Base-by-base conservation (phyloP, 208 protist species). In the Herpetomonas samuelpessoai region DNA sequence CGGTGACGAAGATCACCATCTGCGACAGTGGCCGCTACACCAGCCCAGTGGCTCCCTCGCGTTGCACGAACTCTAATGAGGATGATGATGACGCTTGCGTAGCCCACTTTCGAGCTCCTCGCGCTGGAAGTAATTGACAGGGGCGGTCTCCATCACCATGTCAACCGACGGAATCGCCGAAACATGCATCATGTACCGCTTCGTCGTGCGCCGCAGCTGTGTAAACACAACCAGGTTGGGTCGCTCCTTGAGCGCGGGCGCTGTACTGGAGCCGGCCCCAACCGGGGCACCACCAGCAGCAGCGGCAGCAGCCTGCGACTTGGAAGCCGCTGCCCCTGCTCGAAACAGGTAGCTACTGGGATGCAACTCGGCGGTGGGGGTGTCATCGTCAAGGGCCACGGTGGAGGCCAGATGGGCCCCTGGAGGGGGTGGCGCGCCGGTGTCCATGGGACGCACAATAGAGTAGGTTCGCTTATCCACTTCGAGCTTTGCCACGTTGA, bases 141-240 rank as follows among this genome's bases (percentile, higher is more conserved):
- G 90, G 1, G 90, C 82, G 25, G 53, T 58, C 57, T 75, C 58
- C 29, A 96, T 27, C 1, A 92, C 78, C 81, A 74, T 82, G 28
- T 92, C 83, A 3, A 63, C 49, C 6, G 78, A 81, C 19, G 68
- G 50, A 47, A 96, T 68, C n/a, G 87, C 86, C 18, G 77, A 86
- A n/a, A 92, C 63, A 64, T 96, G 86, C 45, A 86, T 86, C 90
- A 96, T 96, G 62, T 81, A 96, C 0, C 86, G 85, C 64, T 87
- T 90, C 22, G 68, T 88, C 6, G 90, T 93, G 63, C 71, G 86
- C 0, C 90, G 82, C 57, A 96, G 77, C 65, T 91, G 79, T 21
- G 81, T 87, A 59, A 93, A 96, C 19, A 96, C 79, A 3, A 96
- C 79, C 30, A 96, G 77, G 6, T 59, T 35, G 10, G 90, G 90